Percentiles rank a stretch among this genome's conserved stretches.
phyloP scores from a whole-genome alignment of 306 rosid species.

The Adenanthera pavonina region DNA sequence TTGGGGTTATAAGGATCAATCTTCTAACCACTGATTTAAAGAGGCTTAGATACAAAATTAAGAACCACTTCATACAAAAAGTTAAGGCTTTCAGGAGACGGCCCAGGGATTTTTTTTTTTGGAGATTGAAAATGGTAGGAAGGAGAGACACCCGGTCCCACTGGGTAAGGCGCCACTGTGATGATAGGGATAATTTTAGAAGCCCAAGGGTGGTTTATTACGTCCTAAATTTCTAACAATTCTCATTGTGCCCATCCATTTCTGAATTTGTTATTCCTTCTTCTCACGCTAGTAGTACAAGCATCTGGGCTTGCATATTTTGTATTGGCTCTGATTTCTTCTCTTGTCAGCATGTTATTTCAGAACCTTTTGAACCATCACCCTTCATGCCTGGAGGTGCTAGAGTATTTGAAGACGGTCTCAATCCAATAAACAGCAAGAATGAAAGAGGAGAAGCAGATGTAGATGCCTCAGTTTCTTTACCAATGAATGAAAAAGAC shows the following conservation, averaged over 20 bases:
- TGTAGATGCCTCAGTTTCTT: constrained; percentile 57
- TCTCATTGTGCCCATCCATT: constrained; percentile 15
- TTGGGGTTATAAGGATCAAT: neutral
- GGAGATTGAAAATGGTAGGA: neutral
- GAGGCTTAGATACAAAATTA: neutral
- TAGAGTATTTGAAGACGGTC: constrained; percentile 67
- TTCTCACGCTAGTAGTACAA: neutral
- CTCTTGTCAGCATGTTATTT: constrained; percentile 73
- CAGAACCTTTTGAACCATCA: constrained; percentile 91
- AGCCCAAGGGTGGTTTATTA: neutral
- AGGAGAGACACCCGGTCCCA: neutral
- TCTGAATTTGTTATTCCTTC: constrained; percentile 27
- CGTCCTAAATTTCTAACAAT: neutral
- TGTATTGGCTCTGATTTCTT: constrained; percentile 36
- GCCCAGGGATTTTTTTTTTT: too few relatives aligned
- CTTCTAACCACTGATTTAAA: neutral
- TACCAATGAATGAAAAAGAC: constrained; percentile 73
- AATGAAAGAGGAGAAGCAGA: constrained; percentile 72
- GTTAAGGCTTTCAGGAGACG: neutral
- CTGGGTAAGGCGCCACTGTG: neutral
- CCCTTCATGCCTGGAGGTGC: constrained; percentile 87
- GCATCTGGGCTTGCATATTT: constrained; percentile 16
- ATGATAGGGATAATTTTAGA: neutral
- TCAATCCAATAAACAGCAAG: constrained; percentile 55
- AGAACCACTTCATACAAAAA: neutral